Percentiles rank a stretch among this genome's conserved stretches.
Evolutionary conservation across 1,139 yeast species (phyloP).

Genomic region (Pichia sp.): DNA sequence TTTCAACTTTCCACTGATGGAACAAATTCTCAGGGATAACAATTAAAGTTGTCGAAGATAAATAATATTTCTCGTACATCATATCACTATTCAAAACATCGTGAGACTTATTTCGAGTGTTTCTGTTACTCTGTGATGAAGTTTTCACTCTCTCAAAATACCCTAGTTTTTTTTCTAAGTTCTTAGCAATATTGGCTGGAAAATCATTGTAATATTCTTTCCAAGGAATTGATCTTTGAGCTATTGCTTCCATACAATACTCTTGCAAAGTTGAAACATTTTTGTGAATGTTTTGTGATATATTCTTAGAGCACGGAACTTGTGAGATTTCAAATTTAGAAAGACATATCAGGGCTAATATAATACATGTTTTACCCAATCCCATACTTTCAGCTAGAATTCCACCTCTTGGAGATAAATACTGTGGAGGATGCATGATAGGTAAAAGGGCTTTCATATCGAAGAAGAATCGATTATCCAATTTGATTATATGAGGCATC

Average conservation of each 20-base stretch:
- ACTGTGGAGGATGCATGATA: slow-evolving; percentile 33
- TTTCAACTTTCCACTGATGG: slow-evolving; percentile 58
- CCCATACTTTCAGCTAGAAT: slow-evolving; percentile 76
- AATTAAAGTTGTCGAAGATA: slow-evolving; percentile 50
- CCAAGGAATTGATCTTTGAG: slow-evolving; percentile 52
- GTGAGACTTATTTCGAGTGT: too few relatives aligned
- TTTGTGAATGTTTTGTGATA: slow-evolving; percentile 14
- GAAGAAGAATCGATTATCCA: slow-evolving; percentile 30
- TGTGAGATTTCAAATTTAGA: slow-evolving; percentile 47
- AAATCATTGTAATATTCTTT: slow-evolving; percentile 36
- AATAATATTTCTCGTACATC: slow-evolving; percentile 23
- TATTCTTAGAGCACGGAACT: slow-evolving; percentile 30
- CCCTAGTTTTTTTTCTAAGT: slow-evolving; percentile 37
- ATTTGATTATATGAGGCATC: slow-evolving; percentile 38
- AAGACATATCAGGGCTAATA: slow-evolving; percentile 51
- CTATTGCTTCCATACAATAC: slow-evolving; percentile 38
- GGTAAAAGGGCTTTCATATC: slow-evolving; percentile 31
- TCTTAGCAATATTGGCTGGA: slow-evolving; percentile 37
- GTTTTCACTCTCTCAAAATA: slow-evolving; percentile 32
- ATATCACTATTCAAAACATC: slow-evolving; percentile 12
- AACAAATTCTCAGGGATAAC: slow-evolving; percentile 62
- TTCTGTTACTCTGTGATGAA: slow-evolving; percentile 3
- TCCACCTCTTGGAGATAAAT: slow-evolving; percentile 52
- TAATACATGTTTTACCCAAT: slow-evolving; percentile 61
- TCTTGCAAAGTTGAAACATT: slow-evolving; percentile 31